Base-by-base conservation (phyloP, 75 land plant genomes). In the Sequoia sempervirens region DNA sequence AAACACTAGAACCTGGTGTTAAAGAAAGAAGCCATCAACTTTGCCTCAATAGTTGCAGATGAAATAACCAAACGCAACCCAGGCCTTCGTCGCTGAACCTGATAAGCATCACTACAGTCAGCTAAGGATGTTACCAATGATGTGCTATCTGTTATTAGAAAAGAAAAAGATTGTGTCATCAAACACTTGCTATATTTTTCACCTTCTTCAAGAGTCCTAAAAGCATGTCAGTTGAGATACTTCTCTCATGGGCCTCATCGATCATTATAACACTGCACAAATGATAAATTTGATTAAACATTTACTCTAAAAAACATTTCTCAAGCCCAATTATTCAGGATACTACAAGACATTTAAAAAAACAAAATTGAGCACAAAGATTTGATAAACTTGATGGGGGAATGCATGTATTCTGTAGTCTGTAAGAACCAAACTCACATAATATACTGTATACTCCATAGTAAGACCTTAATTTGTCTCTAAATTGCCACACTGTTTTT, bases 171-270 rank as follows among this genome's bases (percentile, higher is more conserved):
- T 47, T 47, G 23, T 47, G 54, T 41, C 46, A 73, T 18, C 43
- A 80, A 36, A 82, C 13, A 83, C 26, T 46, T n/a, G 18, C 74
- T 37, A 47, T 66, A 36, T 46, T 6, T 41, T 69, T 8, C 83
- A 91, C 95, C 95, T 96, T 97, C 86, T 95, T 97, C 90, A 97
- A 86, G 9, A 97, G 97, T 17, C 99, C 99, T 26, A 97, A 83
- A 17, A 97, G 87, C 53, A 94, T 92, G 58, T 97, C 99, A 28
- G 99, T 97, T 10, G 99, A 89, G 74, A 95, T 85, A 54, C 95
- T 93, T 80, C 99, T 87, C 85, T 97, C 99, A 89, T 97, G 99
- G 72, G 99, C 99, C 83, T 97, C 99, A 90, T 97, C 99, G 5
- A 97, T 93, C 97, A 97, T 97, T 43, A 97, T 97, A 41, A 97